Base-by-base conservation (phyloP, 2,329 filamentous ascomycete species). In the Truncatella angustata region DNA sequence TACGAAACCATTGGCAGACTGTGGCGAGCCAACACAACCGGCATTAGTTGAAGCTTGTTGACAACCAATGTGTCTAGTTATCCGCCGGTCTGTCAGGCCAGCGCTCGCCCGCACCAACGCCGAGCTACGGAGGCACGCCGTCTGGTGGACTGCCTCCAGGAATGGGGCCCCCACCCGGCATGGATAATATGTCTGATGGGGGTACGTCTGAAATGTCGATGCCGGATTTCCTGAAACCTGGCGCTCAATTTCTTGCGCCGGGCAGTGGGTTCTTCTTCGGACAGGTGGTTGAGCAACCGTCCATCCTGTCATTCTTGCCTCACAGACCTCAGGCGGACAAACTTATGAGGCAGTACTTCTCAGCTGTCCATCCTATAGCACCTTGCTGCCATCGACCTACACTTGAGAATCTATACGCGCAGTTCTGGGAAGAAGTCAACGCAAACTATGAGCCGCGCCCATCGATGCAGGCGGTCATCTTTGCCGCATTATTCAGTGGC, bases 401-500 rank as follows among this genome's bases (percentile, higher is more conserved):
- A 0, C 86, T 91, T 53, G 80, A 89, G 62, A 71, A 72, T 16
- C 77, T 84, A 40, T 91, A 90, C 60, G 67, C 76, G 2, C 66
- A 70, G 1, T 90, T 91, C 60, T 90, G 87, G 85, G 75, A 78
- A 4, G 77, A 83, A 39, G 75, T 88, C 30, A 70, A 71, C 9
- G 70, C 75, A 7, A 80, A 81, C 3, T 76, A 80, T 36, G 85
- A 90, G 65, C 86, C 87, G 6, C 72, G 80, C 2, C 70, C 77
- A 18, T 86, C 86, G 4, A 74, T 83, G 11, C 86, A 90, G 65
- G 85, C 87, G 1, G 71, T 90, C 21, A 74, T 91, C 0, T 88
- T 90, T 62, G 82, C 86, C 0, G 80, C 81, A 6, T 76, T 90
- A 70, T 86, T 92, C 58, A 85, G 84, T 36, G 86, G 84, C 1